Evolutionary conservation across 352 stramenopile genomes (phyloP).

Genomic region (Phytophthora cactorum): DNA sequence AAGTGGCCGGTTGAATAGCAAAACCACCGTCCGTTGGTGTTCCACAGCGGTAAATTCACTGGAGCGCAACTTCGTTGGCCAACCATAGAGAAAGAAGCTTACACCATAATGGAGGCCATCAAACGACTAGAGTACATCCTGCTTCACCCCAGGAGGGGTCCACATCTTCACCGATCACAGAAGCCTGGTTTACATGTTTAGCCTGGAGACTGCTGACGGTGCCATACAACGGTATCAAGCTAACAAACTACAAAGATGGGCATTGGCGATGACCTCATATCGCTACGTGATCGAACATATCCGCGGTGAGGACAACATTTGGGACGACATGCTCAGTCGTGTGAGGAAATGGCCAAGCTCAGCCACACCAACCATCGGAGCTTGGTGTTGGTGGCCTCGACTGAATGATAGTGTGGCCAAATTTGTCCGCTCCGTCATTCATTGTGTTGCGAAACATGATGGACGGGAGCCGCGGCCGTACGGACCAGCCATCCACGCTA

Average conservation of each 20-base stretch:
- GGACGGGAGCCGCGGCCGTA: conserved; percentile 19
- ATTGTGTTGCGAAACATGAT: conserved; percentile 15
- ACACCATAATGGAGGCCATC: conserved; percentile 11
- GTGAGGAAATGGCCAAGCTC: not conserved
- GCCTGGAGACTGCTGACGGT: conserved; percentile 1
- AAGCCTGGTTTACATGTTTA: conserved; percentile 39
- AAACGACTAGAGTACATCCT: conserved; percentile 23
- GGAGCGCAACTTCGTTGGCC: conserved; percentile 20
- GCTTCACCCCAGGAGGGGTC: conserved; percentile 18
- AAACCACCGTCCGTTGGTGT: too few species aligned
- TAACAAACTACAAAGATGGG: conserved; percentile 29
- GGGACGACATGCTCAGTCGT: conserved; percentile 15
- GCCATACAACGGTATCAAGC: conserved; percentile 18
- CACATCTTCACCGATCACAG: conserved; percentile 30
- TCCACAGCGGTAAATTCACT: too few species aligned
- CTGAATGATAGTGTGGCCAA: conserved; percentile 7
- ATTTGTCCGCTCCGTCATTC: conserved; percentile 26
- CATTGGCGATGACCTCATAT: conserved; percentile 19
- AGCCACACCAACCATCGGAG: not conserved
- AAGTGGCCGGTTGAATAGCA: too few species aligned
- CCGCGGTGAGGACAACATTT: conserved; percentile 5
- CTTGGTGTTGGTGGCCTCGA: conserved; percentile 22
- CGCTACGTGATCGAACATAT: conserved; percentile 34
- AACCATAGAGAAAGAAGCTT: conserved; percentile 32
- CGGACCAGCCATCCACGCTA: conserved; percentile 32